phyloP scores from a whole-genome alignment of 495 filamentous ascomycete species.

The Polyplosphaeria fusca region DNA sequence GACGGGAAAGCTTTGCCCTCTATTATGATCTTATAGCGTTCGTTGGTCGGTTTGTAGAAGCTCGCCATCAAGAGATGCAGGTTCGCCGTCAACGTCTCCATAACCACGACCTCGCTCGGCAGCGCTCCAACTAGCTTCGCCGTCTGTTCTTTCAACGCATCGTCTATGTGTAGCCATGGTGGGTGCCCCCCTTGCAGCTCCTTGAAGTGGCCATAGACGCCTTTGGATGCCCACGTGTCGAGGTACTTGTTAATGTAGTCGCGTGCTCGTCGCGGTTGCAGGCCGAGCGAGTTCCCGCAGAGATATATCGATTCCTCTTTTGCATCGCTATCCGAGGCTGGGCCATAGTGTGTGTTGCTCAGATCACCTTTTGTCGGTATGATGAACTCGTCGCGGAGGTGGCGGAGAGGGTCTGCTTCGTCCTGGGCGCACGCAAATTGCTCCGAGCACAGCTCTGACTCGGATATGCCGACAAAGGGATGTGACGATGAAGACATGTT shows the following conservation, averaged over 20 bases:
- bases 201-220: constrained; percentile 90
- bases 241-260: constrained; percentile 75
- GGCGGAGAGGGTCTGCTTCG: constrained; percentile 61
- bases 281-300: constrained; percentile 93
- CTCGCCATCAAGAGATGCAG: constrained; percentile 86
- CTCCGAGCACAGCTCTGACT: constrained; percentile 18
- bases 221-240: constrained; percentile 83
- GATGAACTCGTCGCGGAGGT: constrained; percentile 73
- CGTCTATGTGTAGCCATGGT: constrained; percentile 79
- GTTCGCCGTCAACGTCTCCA: constrained; percentile 92
- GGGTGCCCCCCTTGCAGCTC: constrained; percentile 71
- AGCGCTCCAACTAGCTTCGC: constrained; percentile 82
- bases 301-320: constrained; percentile 68
- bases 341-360: constrained; percentile 52
- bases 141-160: constrained; percentile 66
- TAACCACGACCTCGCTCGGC: constrained; percentile 78
- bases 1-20: constrained; percentile 94
- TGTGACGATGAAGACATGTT: constrained; percentile 11
- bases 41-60: constrained; percentile 77
- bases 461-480: constrained; percentile 31
- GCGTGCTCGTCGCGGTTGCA: constrained; percentile 73
- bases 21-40: constrained; percentile 82
- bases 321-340: not conserved
- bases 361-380: constrained; percentile 79
- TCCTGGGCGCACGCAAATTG: constrained; percentile 67